phyloP scores from a whole-genome alignment of 2,329 filamentous ascomycete genomes.

The Xylariaceae sp. region DNA sequence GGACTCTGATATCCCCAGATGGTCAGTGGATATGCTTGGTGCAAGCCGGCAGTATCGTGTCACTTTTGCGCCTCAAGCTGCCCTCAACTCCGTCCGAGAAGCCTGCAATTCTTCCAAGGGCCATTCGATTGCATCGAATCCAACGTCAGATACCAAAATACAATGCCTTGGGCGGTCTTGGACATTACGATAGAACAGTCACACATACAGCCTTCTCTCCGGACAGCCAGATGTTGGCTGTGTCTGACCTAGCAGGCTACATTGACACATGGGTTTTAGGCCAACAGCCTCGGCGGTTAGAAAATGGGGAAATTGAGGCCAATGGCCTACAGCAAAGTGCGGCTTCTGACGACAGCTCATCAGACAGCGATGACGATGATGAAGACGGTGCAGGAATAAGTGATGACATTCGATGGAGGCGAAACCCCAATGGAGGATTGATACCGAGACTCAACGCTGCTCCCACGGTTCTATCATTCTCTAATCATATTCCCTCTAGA shows the following conservation, averaged over 20 bases:
- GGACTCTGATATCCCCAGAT: slow-evolving; percentile 66
- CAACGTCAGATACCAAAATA: slow-evolving; percentile 52
- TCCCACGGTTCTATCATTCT: slow-evolving; percentile 66
- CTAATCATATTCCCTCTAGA: slow-evolving; percentile 43
- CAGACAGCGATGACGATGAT: slow-evolving; percentile 41
- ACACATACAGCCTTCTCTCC: slow-evolving; percentile 72
- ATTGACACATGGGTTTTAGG: slow-evolving; percentile 81
- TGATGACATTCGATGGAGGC: slow-evolving; percentile 64
- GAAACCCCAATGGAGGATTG: slow-evolving; percentile 65
- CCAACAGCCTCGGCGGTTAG: slow-evolving; percentile 42
- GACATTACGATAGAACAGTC: slow-evolving; percentile 73
- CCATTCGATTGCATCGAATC: slow-evolving; percentile 50
- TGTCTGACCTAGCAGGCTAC: slow-evolving; percentile 77
- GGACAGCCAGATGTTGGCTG: slow-evolving; percentile 73
- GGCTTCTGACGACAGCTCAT: slow-evolving; percentile 39
- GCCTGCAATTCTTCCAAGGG: slow-evolving; percentile 39
- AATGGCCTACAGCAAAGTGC: slow-evolving; percentile 31
- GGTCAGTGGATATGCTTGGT: slow-evolving; percentile 65
- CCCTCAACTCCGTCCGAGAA: slow-evolving; percentile 35
- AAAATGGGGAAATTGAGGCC: slow-evolving; percentile 33
- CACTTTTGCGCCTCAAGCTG: slow-evolving; percentile 46
- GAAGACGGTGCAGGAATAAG: slow-evolving; percentile 33
- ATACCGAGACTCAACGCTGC: slow-evolving; percentile 64
- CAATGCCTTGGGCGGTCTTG: slow-evolving; percentile 60
- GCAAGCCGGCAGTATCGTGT: slow-evolving; percentile 56